phyloP scores from a whole-genome alignment of 805 yeast species.

The Starmerella vaccinii region DNA sequence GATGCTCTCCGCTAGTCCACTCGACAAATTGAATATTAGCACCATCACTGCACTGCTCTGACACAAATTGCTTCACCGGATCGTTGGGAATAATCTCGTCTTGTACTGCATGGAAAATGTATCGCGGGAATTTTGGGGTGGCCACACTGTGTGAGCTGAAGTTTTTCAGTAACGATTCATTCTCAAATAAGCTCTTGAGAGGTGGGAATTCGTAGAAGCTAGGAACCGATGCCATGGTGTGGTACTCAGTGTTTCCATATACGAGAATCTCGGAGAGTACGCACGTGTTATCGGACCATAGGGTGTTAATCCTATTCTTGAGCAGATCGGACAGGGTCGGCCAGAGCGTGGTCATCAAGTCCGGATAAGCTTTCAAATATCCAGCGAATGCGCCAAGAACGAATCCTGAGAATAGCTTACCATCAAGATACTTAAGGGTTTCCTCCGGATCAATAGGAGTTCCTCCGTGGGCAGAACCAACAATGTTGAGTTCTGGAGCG shows the following conservation, averaged over 20 bases:
- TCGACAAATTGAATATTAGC: constrained; percentile 8
- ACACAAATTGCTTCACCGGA: constrained; percentile 14
- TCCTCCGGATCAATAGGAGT: neutral
- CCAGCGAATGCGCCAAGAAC: constrained; percentile 24
- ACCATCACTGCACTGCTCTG: constrained; percentile 10
- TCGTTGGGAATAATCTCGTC: constrained; percentile 23
- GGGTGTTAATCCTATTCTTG: neutral
- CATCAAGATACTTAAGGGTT: constrained; percentile 14
- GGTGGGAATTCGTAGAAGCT: constrained; percentile 3
- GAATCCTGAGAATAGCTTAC: constrained; percentile 22
- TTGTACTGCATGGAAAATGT: constrained; percentile 21
- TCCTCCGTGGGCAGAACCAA: constrained; percentile 21
- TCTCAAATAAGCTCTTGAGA: neutral
- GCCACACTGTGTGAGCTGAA: constrained; percentile 9
- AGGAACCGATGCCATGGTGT: neutral
- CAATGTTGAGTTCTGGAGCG: neutral
- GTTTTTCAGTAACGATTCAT: constrained; percentile 2
- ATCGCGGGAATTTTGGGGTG: constrained; percentile 23
- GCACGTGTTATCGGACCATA: neutral
- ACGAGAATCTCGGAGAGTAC: neutral
- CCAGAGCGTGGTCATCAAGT: constrained; percentile 5
- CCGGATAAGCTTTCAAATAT: constrained; percentile 22
- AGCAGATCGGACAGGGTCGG: constrained; percentile 5
- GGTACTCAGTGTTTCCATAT: neutral
- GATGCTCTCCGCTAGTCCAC: constrained; percentile 6